phyloP scores from a whole-genome alignment of 2,329 filamentous ascomycete genomes.

The Aspergillus tamarii region DNA sequence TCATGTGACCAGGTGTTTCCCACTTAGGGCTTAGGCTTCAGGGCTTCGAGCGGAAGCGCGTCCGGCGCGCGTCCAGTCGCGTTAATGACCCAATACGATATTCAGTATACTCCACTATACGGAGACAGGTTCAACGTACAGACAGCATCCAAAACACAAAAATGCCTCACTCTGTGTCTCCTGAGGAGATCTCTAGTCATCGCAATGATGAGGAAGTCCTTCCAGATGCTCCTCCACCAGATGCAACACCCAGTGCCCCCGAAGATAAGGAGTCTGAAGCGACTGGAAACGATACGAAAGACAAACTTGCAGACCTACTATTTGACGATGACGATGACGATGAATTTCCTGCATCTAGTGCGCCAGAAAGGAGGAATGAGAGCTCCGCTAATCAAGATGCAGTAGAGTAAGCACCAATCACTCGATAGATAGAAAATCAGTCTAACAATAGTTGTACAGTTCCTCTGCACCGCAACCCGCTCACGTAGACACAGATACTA shows the following conservation, averaged over 20 bases:
- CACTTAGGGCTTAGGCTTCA: slow-evolving; percentile 29
- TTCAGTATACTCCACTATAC: neutral
- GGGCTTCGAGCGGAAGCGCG: slow-evolving; percentile 25
- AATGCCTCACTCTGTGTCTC: slow-evolving; percentile 45
- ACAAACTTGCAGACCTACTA: slow-evolving; percentile 59
- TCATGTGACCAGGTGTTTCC: neutral
- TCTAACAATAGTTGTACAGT: slow-evolving; percentile 28
- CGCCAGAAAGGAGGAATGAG: slow-evolving; percentile 48
- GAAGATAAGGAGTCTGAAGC: slow-evolving; percentile 16
- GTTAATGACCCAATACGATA: slow-evolving; percentile 19
- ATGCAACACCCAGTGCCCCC: slow-evolving; percentile 10
- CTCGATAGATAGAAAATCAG: slow-evolving; percentile 6
- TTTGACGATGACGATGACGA: slow-evolving; percentile 61
- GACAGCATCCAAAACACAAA: slow-evolving; percentile 9
- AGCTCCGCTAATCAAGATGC: slow-evolving; percentile 40
- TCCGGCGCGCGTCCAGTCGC: slow-evolving; percentile 28
- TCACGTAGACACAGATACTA: slow-evolving; percentile 75
- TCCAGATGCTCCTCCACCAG: slow-evolving; percentile 44
- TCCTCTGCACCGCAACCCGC: slow-evolving; percentile 42
- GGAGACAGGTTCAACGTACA: neutral
- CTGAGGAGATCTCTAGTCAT: slow-evolving; percentile 43
- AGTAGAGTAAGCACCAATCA: slow-evolving; percentile 37
- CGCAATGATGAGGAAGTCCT: slow-evolving; percentile 44
- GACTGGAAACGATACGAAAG: slow-evolving; percentile 28
- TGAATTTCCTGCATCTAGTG: slow-evolving; percentile 59